Conservation (phyloP, 306 rosid genomes). For the Gillenia trifoliata region DNA sequence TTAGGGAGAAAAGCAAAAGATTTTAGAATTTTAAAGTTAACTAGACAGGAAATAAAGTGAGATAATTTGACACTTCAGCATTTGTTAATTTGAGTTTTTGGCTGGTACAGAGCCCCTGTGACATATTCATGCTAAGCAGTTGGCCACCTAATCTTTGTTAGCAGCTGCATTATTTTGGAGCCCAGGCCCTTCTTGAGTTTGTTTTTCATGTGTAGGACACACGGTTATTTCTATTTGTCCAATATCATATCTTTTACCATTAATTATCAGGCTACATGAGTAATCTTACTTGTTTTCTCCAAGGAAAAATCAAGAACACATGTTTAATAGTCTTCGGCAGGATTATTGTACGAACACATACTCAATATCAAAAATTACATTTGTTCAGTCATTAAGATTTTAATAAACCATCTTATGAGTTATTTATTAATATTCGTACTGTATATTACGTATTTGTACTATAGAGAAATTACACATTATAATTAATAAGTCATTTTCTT, state of each 20-base stretch:
- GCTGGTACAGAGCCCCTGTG: conserved; percentile 44
- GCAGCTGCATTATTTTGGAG: conserved; percentile 16
- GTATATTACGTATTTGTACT: too few relatives aligned
- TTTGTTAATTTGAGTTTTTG: conserved; percentile 48
- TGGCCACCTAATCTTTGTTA: conserved; percentile 72
- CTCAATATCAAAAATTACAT: too few relatives aligned
- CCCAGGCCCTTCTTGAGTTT: conserved; percentile 17
- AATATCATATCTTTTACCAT: not conserved
- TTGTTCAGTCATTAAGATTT: too few relatives aligned
- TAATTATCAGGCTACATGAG: too few relatives aligned
- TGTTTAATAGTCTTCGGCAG: too few relatives aligned
- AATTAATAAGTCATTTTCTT: not conserved
- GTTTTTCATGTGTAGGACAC: conserved; percentile 20
- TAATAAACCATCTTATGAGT: too few relatives aligned
- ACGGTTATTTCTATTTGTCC: conserved; percentile 6
- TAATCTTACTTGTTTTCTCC: too few relatives aligned
- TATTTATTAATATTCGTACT: too few relatives aligned
- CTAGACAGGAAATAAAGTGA: conserved; percentile 40
- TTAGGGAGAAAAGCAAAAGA: conserved; percentile 10
- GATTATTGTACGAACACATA: too few relatives aligned
- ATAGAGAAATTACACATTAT: not conserved
- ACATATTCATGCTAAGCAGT: conserved; percentile 12
- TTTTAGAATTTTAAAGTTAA: conserved; percentile 18
- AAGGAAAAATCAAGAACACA: too few relatives aligned
- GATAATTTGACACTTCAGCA: not conserved